Base-by-base conservation (phyloP, 306 rosid genomes). In the Calophaca sinica region DNA sequence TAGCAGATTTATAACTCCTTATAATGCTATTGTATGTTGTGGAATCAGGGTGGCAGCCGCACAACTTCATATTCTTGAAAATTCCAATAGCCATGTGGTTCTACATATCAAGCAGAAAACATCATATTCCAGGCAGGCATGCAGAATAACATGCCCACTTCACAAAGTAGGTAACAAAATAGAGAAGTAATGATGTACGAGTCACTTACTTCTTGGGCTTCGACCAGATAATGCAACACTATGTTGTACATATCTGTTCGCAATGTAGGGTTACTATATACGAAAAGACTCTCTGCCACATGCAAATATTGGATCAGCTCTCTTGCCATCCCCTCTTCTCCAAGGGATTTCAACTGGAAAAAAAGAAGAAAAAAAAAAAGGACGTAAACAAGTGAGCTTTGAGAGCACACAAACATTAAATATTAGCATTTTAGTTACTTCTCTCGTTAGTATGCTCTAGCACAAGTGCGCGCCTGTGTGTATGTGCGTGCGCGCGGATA, bases 261-360 rank as follows among this genome's bases (percentile, higher is more conserved):
- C 76, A 82, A 64, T 75, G 79, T 48, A 74, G 84, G 81, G 63
- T 79, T 68, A 50, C 77, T 82, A 69, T 70, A 82, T 70, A 80
- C 61, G 78, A 89, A 91, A 70, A 85, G 86, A 79, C 80, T 87
- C 78, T 93, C 96, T 8, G 98, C 97, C 77, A 80, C 80, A 6
- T 79, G 76, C 69, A 93, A 88, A 82, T 89, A 89, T 48, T 86
- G 86, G 75, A 91, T 75, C 82, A 91, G 63, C 79, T 80, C 89
- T 79, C 59, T 75, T 73, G 76, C 84, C 97, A 93, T 93, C 68
- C 89, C 88, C 81, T 91, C 97, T 68, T 85, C 84, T 76, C 98
- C 98, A 54, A 93, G 85, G 83, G 92, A 93, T 64, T 74, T 89
- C 84, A 93, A 72, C 98, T 89, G 86, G 26, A 1, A 20, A 20